phyloP scores from a whole-genome alignment of 352 stramenopile genomes.

The Pythium phragmiticola region DNA sequence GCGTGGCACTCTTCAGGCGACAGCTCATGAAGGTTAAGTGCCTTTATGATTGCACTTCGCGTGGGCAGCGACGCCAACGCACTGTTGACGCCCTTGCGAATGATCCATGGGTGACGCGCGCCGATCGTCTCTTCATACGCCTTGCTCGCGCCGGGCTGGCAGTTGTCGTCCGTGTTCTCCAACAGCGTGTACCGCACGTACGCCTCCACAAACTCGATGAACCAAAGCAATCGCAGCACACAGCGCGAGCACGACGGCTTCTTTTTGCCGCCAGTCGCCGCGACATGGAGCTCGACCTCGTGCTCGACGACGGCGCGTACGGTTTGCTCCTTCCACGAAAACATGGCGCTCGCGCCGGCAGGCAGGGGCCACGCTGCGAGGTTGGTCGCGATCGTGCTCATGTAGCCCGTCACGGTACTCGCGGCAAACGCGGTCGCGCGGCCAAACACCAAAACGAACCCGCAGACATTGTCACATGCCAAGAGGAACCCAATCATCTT shows the following conservation, averaged over 20 bases:
- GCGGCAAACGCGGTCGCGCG: constrained; percentile 79
- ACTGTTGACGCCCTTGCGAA: constrained; percentile 81
- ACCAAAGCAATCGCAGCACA: constrained; percentile 75
- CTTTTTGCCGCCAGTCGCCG: constrained; percentile 76
- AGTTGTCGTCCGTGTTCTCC: constrained; percentile 66
- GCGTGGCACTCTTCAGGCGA: constrained; percentile 36
- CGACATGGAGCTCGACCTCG: constrained; percentile 61
- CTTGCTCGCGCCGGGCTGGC: constrained; percentile 58
- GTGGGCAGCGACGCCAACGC: constrained; percentile 64
- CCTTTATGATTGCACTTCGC: constrained; percentile 50
- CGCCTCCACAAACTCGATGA: constrained; percentile 82
- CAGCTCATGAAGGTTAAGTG: constrained; percentile 40
- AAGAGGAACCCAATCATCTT: constrained; percentile 49
- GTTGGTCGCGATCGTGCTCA: constrained; percentile 68
- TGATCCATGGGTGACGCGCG: constrained; percentile 78
- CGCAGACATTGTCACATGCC: constrained; percentile 61
- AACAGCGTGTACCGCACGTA: constrained; percentile 68
- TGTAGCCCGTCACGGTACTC: constrained; percentile 72
- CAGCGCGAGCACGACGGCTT: constrained; percentile 76
- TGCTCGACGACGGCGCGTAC: constrained; percentile 56
- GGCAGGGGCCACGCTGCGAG: constrained; percentile 43
- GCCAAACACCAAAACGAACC: constrained; percentile 75
- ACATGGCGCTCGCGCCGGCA: constrained; percentile 16
- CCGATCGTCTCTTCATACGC: constrained; percentile 85
- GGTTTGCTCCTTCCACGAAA: constrained; percentile 52